Conservation (phyloP, 768 basidiomycete genomes). For the Phylloporus sp. region DNA sequence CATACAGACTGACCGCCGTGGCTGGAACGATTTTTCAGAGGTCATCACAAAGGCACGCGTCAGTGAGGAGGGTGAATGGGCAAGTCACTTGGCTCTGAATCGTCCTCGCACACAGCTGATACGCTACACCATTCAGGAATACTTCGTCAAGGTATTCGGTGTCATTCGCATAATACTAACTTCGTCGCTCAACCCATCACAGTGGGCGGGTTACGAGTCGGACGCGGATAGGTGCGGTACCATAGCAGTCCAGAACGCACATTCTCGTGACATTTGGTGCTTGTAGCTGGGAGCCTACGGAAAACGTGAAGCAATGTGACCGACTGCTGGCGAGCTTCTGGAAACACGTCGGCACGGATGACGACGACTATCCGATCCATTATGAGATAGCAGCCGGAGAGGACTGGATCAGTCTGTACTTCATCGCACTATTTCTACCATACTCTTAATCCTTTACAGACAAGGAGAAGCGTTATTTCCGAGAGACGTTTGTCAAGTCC, state of each 20-base stretch:
- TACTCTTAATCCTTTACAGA: slow-evolving; percentile 22
- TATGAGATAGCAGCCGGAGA: slow-evolving; percentile 38
- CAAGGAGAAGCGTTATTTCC: slow-evolving; percentile 37
- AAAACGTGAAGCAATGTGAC: slow-evolving; percentile 53
- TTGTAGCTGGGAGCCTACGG: slow-evolving; percentile 64
- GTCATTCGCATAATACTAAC: not conserved
- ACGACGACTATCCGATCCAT: slow-evolving; percentile 50
- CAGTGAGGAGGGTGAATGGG: slow-evolving; percentile 47
- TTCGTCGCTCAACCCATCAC: slow-evolving; percentile 4
- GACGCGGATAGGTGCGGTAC: slow-evolving; percentile 50
- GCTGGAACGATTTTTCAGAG: slow-evolving; percentile 35
- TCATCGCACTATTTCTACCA: not conserved
- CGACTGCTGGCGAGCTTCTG: slow-evolving; percentile 62
- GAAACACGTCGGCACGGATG: slow-evolving; percentile 52
- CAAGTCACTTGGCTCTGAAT: slow-evolving; percentile 32
- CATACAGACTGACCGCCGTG: not conserved
- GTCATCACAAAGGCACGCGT: slow-evolving; percentile 58
- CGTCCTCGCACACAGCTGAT: too few species aligned
- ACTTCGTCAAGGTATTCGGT: slow-evolving; percentile 57
- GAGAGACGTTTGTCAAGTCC: slow-evolving; percentile 23
- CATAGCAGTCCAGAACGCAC: not conserved
- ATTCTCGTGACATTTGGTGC: not conserved
- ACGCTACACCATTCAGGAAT: slow-evolving; percentile 41
- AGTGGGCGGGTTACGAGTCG: slow-evolving; percentile 67
- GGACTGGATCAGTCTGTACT: slow-evolving; percentile 54